Percentiles rank a stretch among this genome's conserved stretches.
phyloP scores from a whole-genome alignment of 257 asterid genomes.

The Thymus mandschuricus region DNA sequence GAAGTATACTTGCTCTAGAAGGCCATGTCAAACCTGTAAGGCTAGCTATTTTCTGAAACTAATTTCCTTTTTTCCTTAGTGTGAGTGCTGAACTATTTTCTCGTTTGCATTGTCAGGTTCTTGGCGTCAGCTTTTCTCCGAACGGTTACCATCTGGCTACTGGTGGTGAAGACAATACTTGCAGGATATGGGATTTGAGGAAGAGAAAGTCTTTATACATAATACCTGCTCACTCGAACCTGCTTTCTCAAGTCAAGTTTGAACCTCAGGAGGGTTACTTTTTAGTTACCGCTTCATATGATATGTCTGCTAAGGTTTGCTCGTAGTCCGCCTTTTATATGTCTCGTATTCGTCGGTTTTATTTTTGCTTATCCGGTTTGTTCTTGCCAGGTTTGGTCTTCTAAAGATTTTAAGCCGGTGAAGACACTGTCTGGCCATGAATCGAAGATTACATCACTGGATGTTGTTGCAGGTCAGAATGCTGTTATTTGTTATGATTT shows the following conservation, averaged over 20 bases:
- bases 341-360: background rate
- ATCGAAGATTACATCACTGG: constrained; percentile 82
- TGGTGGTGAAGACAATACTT: constrained; percentile 96
- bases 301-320: constrained; percentile 83
- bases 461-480: constrained; percentile 64
- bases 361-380: constrained; percentile 24
- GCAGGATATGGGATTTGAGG: constrained; percentile 94
- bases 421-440: constrained; percentile 86
- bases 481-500: background rate
- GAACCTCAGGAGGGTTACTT: constrained; percentile 96
- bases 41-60: constrained; percentile 22
- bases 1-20: constrained; percentile 86
- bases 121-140: constrained; percentile 85
- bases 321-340: background rate
- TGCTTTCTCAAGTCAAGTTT: constrained; percentile 88
- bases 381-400: constrained; percentile 76
- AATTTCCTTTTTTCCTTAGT: constrained; percentile 11
- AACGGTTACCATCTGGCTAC: constrained; percentile 95
- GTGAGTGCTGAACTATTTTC: constrained; percentile 9
- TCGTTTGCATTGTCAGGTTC: constrained; percentile 54
- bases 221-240: constrained; percentile 95
- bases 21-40: constrained; percentile 97
- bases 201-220: constrained; percentile 70
- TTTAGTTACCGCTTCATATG: constrained; percentile 88
- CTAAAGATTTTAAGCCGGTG: constrained; percentile 86